Evolutionary conservation across 2,329 filamentous ascomycete genomes (phyloP), one percentile per base, ranked within the genome.

Genomic region (Phyllachora maydis): DNA sequence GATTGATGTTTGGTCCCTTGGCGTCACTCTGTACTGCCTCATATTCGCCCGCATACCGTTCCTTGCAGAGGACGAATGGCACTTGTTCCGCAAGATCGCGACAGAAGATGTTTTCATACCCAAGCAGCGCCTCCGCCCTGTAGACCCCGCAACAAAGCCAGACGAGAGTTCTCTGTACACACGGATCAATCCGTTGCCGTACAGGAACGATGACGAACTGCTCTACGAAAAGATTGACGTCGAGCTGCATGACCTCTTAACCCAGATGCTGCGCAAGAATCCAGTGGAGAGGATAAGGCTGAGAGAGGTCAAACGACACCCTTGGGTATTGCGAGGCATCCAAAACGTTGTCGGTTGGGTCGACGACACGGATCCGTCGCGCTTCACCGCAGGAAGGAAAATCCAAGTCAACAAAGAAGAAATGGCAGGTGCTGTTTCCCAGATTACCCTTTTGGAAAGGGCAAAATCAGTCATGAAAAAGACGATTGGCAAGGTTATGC

Each of bases 1-100:
- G 37, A 92, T 98, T 35, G 88, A 98, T 40, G 73, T 98, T 10
- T 98, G 88, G 88, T 92, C 88, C 8, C 58, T 98, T 12, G 88
- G 88, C 12, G 81, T 98, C 11, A 98, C 88, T 0, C 63, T 98
- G 3, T 98, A 93, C 49, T 92, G 85, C 40, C 70, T 98, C 44
- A 70, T 98, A 26, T 98, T 76, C 42, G 88, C 82, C 9, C 78
- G 88, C 25, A 78, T 93, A 19, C 88, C 88, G 0, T 98, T 95
- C 41, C 63, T 90, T 35, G 82, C 82, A 23, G 74, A 88, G 40
- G 83, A 90, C 36, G 81, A 91, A 37, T 93, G 76, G 43, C 76
- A 78, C 30, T 74, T 98, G 54, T 93, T 93, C 53, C 68, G 71
- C 33, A 76, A 76, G 32, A 93, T 98, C 34, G 83, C 82, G 10